phyloP scores from a whole-genome alignment of 352 stramenopile genomes.

The Globisporangium orthogonon region DNA sequence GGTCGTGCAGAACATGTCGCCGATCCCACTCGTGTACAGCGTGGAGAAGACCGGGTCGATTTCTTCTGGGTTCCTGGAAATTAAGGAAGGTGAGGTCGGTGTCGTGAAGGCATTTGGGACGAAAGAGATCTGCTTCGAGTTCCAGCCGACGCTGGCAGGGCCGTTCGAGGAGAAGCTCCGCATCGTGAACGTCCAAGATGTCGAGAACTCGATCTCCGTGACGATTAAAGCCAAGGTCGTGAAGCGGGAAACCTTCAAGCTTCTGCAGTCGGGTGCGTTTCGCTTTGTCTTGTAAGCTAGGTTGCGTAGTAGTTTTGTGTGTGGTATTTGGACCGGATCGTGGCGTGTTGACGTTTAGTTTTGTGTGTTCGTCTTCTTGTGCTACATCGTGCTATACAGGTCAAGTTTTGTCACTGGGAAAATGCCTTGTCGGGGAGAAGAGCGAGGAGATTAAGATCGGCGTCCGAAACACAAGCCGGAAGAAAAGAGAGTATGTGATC shows the following conservation, averaged over 20 bases:
- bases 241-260: conserved; percentile 87
- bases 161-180: conserved; percentile 88
- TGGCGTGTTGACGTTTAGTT: no score
- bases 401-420: conserved; percentile 79
- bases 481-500: conserved; percentile 86
- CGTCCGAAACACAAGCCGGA: conserved; percentile 84
- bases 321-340: no score
- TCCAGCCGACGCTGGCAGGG: conserved; percentile 77
- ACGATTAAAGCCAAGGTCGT: conserved; percentile 89
- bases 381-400: conserved; percentile 21
- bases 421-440: conserved; percentile 78
- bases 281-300: neutral
- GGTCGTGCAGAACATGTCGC: conserved; percentile 84
- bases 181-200: conserved; percentile 87
- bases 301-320: no score
- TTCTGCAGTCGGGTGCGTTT: conserved; percentile 74
- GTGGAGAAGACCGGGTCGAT: conserved; percentile 90
- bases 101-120: conserved; percentile 86
- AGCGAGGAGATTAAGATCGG: conserved; percentile 82
- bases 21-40: conserved; percentile 78
- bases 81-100: conserved; percentile 83
- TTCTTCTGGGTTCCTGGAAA: conserved; percentile 84
- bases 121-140: conserved; percentile 88
- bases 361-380: no score
- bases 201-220: conserved; percentile 80